Conservation (phyloP, 2,329 filamentous ascomycete genomes). For the Microcyclospora tardicrescens region DNA sequence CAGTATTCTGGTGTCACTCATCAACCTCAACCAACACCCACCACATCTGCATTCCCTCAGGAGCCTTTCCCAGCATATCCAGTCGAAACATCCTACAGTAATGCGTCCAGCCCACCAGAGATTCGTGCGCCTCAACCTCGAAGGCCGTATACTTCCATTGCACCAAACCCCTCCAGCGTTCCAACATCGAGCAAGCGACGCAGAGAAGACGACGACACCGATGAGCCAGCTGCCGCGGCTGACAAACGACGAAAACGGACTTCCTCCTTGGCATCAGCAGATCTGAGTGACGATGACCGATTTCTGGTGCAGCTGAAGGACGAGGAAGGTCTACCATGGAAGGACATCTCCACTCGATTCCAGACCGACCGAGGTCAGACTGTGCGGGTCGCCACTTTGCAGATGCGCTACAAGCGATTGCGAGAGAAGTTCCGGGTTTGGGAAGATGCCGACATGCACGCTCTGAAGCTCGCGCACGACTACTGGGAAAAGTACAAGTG, state of each 20-base stretch:
- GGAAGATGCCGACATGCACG: slow-evolving; percentile 38
- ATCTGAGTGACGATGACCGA: slow-evolving; percentile 38
- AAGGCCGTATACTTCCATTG: slow-evolving; percentile 31
- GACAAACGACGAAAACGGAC: slow-evolving; percentile 31
- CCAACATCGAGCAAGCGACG: slow-evolving; percentile 24
- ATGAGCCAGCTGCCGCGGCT: slow-evolving; percentile 14
- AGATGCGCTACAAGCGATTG: slow-evolving; percentile 42
- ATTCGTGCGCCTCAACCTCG: slow-evolving; percentile 26
- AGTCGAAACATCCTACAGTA: slow-evolving; percentile 11
- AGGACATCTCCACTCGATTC: slow-evolving; percentile 40
- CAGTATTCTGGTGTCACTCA: slow-evolving; percentile 21
- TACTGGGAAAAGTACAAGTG: slow-evolving; percentile 42
- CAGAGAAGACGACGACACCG: slow-evolving; percentile 27
- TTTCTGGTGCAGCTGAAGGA: slow-evolving; percentile 39
- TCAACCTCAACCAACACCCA: slow-evolving; percentile 16
- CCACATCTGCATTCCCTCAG: slow-evolving; percentile 23
- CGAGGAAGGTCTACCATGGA: slow-evolving; percentile 41
- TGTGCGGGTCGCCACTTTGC: slow-evolving; percentile 39
- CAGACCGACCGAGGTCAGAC: slow-evolving; percentile 35
- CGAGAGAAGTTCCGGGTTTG: slow-evolving; percentile 38
- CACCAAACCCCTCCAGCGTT: slow-evolving; percentile 28
- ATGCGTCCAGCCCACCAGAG: slow-evolving; percentile 18
- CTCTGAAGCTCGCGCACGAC: slow-evolving; percentile 37
- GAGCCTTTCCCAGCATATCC: slow-evolving; percentile 19
- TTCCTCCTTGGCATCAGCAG: slow-evolving; percentile 22